Conservation (phyloP, 1,284 basidiomycete genomes). For the Pulchroboletus neoregius region DNA sequence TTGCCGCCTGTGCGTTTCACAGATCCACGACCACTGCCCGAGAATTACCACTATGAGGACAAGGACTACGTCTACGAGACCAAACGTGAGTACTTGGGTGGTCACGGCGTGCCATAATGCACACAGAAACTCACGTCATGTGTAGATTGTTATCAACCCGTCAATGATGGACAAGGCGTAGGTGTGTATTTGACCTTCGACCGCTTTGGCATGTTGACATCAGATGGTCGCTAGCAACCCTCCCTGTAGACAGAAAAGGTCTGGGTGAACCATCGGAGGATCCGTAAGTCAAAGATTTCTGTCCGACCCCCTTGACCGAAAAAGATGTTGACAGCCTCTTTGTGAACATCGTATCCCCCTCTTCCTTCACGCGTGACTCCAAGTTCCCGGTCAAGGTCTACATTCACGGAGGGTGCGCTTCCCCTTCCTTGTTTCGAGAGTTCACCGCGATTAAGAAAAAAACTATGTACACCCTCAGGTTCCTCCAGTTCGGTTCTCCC, state of each 20-base stretch:
- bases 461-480: conserved; percentile 39
- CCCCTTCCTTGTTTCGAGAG: background rate
- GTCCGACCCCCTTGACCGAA: background rate
- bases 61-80: conserved; percentile 62
- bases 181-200: conserved; percentile 31
- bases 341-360: conserved; percentile 65
- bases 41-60: conserved; percentile 50
- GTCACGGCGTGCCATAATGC: background rate
- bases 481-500: conserved; percentile 76
- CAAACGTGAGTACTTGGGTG: conserved; percentile 55
- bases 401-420: conserved; percentile 64
- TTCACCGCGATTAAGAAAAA: background rate
- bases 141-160: conserved; percentile 57
- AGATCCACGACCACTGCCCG: conserved; percentile 55
- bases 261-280: conserved; percentile 66
- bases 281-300: conserved; percentile 41
- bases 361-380: conserved; percentile 45
- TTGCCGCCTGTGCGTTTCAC: conserved; percentile 59
- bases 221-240: conserved; percentile 28
- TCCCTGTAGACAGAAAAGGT: conserved; percentile 56
- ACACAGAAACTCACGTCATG: background rate
- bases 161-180: conserved; percentile 58
- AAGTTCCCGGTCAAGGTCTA: conserved; percentile 69
- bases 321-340: conserved; percentile 48
- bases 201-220: background rate